A percentile compares a stretch with the other conserved stretches of the same genome.
These are phyloP conservation scores for Trichophyton rubrum DNA, from an alignment of 2,329 filamentous ascomycete genomes.

Conservation along the genomic window DNA sequence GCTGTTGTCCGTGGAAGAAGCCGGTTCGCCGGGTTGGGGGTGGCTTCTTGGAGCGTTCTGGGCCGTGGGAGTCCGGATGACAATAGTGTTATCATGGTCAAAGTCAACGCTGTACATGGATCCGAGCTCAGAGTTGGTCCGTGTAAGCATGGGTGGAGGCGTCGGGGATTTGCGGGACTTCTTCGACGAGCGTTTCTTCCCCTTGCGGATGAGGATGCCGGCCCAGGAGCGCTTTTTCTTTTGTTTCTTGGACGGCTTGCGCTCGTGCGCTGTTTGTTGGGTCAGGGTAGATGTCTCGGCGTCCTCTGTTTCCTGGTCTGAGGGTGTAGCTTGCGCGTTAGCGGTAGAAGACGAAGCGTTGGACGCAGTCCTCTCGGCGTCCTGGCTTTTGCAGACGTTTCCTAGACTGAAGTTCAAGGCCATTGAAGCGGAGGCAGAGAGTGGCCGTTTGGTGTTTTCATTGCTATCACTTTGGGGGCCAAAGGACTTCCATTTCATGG, in stretches of 20 bases:
- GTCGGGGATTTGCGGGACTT: conserved; percentile 28
- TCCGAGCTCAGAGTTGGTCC: conserved; percentile 31
- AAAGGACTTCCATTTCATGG: conserved; percentile 14
- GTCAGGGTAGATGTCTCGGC: background rate
- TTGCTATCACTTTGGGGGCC: conserved; percentile 13
- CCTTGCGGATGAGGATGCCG: conserved; percentile 40
- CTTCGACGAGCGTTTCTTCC: conserved; percentile 35
- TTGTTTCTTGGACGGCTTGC: conserved; percentile 38
- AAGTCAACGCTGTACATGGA: conserved; percentile 36
- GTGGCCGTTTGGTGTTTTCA: conserved; percentile 25
- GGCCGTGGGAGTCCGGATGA: conserved; percentile 34
- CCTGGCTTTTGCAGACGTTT: background rate
- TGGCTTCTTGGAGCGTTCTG: conserved; percentile 20
- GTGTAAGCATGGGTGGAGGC: conserved; percentile 33
- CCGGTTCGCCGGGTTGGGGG: conserved; percentile 5
- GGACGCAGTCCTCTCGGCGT: background rate
- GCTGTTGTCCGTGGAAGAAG: conserved; percentile 11
- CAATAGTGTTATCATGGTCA: conserved; percentile 38
- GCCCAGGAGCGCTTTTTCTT: conserved; percentile 62
- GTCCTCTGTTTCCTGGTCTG: background rate
- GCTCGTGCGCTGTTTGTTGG: background rate
- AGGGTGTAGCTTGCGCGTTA: background rate
- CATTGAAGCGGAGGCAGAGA: conserved; percentile 27
- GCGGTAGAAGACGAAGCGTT: background rate
- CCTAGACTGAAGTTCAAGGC: conserved; percentile 1